Evolutionary conservation across 805 yeast species (phyloP).

Genomic region (Danielia reshetovae): DNA sequence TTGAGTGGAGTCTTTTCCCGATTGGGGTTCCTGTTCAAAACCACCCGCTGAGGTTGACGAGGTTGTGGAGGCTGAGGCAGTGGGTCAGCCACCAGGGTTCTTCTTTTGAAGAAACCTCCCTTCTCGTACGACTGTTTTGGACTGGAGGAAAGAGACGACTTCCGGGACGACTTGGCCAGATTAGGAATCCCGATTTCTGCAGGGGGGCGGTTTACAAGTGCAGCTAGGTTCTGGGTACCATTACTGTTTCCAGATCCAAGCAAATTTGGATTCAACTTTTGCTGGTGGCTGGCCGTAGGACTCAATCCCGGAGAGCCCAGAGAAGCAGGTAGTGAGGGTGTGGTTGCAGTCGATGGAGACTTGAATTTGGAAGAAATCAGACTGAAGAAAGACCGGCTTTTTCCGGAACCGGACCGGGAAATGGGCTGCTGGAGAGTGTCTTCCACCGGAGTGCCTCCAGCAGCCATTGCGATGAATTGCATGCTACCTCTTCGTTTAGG

Average conservation of each 20-base stretch:
- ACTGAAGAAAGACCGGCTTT: constrained; percentile 27
- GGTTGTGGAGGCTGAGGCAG: no score
- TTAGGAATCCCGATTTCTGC: constrained; percentile 18
- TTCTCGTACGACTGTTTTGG: constrained; percentile 13
- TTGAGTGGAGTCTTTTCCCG: constrained; percentile 31
- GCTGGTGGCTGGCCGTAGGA: constrained; percentile 1
- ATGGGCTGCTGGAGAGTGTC: not conserved
- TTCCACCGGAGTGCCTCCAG: not conserved
- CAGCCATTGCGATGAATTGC: constrained; percentile 1
- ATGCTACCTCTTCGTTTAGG: constrained; percentile 12
- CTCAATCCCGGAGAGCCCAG: constrained; percentile 2
- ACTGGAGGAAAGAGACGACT: constrained; percentile 7
- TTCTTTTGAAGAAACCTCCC: constrained; percentile 18
- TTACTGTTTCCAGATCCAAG: constrained; percentile 5
- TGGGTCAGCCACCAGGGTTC: constrained; percentile 9
- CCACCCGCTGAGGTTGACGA: constrained; percentile 33
- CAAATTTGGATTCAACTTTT: constrained; percentile 13
- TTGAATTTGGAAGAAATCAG: constrained; percentile 40
- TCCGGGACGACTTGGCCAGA: constrained; percentile 6
- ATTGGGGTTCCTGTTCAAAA: constrained; percentile 44
- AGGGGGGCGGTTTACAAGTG: constrained; percentile 24
- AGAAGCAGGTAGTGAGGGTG: constrained; percentile 5
- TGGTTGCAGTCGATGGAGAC: constrained; percentile 10
- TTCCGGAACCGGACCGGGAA: constrained; percentile 8
- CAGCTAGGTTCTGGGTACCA: constrained; percentile 19